These are phyloP conservation scores for Garcia nutans DNA, from an alignment of 345 rosid species.

Conservation along the genomic window DNA sequence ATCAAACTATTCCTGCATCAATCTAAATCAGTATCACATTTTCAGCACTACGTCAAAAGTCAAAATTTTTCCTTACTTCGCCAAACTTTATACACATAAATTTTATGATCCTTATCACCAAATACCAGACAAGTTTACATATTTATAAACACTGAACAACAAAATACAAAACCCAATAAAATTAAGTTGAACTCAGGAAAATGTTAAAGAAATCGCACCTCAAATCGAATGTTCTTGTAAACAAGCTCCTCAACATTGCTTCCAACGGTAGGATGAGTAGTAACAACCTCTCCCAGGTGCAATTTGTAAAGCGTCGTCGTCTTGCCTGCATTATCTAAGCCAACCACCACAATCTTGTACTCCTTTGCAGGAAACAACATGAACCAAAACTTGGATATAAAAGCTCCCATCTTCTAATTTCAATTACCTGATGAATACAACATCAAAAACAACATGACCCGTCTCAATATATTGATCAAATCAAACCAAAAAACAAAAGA, in stretches of 20 bases:
- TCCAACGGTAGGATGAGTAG: constrained; percentile 94
- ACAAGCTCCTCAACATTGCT: constrained; percentile 97
- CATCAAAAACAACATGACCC: background rate
- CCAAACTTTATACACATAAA: background rate
- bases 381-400: constrained; percentile 87
- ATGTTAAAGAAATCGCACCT: constrained; percentile 41
- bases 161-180: background rate
- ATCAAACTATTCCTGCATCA: background rate
- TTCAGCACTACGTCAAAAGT: background rate
- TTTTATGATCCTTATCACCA: background rate
- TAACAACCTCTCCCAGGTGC: constrained; percentile 92
- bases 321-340: constrained; percentile 96
- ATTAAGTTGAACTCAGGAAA: background rate
- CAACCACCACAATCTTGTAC: constrained; percentile 96
- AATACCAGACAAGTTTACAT: background rate
- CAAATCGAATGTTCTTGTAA: constrained; percentile 90
- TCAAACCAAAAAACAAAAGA: background rate
- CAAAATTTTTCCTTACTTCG: background rate
- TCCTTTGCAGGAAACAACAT: constrained; percentile 95
- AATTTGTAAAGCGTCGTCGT: constrained; percentile 95
- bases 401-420: constrained; percentile 62
- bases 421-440: background rate
- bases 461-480: background rate
- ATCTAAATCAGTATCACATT: background rate
- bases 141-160: background rate